Evolutionary conservation across 306 rosid genomes (phyloP).

Genomic region (Trifolium subterraneum): DNA sequence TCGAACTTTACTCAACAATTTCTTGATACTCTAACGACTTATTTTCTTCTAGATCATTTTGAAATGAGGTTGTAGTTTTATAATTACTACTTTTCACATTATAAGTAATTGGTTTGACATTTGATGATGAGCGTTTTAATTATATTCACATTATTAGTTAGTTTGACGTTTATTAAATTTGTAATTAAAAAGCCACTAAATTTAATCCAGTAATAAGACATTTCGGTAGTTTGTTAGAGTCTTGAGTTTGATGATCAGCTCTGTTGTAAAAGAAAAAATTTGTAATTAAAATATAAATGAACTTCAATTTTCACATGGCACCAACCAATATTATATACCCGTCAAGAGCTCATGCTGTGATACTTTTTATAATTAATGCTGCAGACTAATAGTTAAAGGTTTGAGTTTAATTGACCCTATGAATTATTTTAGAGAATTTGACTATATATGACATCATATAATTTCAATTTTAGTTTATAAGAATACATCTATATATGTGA

Average conservation of each 20-base stretch:
- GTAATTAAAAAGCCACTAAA: too few relatives aligned
- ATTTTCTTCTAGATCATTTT: constrained; percentile 14
- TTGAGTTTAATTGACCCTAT: too few relatives aligned
- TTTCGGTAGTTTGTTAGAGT: too few relatives aligned
- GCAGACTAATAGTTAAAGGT: too few relatives aligned
- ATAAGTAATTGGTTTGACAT: constrained; percentile 15
- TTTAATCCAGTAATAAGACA: too few relatives aligned
- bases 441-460: too few relatives aligned
- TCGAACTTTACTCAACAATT: background rate
- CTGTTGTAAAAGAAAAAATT: too few relatives aligned
- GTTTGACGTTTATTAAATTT: background rate
- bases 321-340: background rate
- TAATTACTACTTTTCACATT: constrained; percentile 10
- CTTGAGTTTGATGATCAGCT: too few relatives aligned
- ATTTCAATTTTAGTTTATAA: too few relatives aligned
- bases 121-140: background rate
- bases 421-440: too few relatives aligned
- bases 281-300: background rate
- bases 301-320: constrained; percentile 11
- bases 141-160: constrained; percentile 6
- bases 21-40: background rate
- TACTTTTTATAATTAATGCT: too few relatives aligned
- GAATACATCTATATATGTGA: too few relatives aligned
- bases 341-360: background rate
- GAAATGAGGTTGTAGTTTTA: background rate